Base-by-base conservation (phyloP, 2,329 filamentous ascomycete species). In the Ceratocystis harringtonii region DNA sequence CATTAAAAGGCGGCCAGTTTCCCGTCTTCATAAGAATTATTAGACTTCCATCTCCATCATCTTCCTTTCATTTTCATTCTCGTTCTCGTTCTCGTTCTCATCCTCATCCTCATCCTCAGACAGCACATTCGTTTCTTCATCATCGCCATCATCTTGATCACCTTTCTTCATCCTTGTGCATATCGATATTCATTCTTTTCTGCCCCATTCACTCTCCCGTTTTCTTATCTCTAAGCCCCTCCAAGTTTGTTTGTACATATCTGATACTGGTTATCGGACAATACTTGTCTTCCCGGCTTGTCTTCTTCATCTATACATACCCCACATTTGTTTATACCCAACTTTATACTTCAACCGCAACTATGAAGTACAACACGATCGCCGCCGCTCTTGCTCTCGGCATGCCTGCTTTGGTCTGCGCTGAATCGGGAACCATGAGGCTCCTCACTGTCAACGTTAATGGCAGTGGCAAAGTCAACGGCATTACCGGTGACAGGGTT, bases 401-500 rank as follows among this genome's bases (percentile, higher is more conserved):
- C 32, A 58, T 62, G 17, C 66, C 66, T n/a, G 60, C 66, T 30
- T 8, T 65, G 30, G 66, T 67, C 58, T 25, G 25, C 15, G 66
- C 66, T 32, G 66, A 36, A 17, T 64, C 66, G 15, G 75, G 75
- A 45, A 73, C 75, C n/a, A 80, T 85, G 71, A 79, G 76, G 66
- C 71, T 81, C 62, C 72, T 85, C 25, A 76, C 79, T 28, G 81
- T 82, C 74, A 85, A 86, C 69, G 81, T 85, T 43, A 83, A 82
- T 17, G 83, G 83, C 19, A 76, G 86, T 68, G 72, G 71, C 70
- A n/a, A n/a, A n/a, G n/a, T n/a, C n/a, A 87, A 87, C 71, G 82
- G 79, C 3, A 79, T 86, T 1, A 78, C 82, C 1, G 84, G 85
- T 28, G 80, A 85, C 72, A 87, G 86, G 74, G 74, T 75, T 0